Conservation (phyloP, 768 basidiomycete genomes). For the Xerocomus potaroensis region DNA sequence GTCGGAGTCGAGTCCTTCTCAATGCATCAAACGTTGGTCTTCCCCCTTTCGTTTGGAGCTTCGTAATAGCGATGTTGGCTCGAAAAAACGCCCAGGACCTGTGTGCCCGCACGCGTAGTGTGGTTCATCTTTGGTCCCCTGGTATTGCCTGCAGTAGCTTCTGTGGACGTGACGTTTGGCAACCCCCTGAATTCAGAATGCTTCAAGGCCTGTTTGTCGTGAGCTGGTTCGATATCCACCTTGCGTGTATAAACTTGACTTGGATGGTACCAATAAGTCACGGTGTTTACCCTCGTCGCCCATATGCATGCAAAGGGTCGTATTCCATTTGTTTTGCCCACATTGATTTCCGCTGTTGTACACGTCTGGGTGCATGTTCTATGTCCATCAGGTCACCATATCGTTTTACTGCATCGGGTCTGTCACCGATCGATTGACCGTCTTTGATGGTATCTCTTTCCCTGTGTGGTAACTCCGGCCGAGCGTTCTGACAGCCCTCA, state of each 20-base stretch:
- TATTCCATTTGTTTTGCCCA: constrained; percentile 34
- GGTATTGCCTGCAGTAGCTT: constrained; percentile 36
- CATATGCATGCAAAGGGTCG: constrained; percentile 30
- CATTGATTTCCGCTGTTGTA: constrained; percentile 30
- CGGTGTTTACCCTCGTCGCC: constrained; percentile 2
- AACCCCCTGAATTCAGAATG: not conserved
- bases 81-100: constrained; percentile 43
- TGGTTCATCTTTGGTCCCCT: constrained; percentile 43
- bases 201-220: constrained; percentile 12
- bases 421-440: constrained; percentile 15
- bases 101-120: constrained; percentile 39
- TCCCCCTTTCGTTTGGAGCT: too few species aligned
- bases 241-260: too few species aligned
- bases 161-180: constrained; percentile 9
- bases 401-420: constrained; percentile 33
- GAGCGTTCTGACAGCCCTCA: constrained; percentile 39
- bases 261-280: not conserved
- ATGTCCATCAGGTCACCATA: constrained; percentile 50
- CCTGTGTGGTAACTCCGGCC: constrained; percentile 33
- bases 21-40: too few species aligned
- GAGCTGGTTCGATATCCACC: too few species aligned
- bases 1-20: too few species aligned
- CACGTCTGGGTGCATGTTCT: constrained; percentile 42
- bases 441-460: constrained; percentile 33
- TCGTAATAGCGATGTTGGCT: constrained; percentile 45